These are phyloP conservation scores for Boletus rubescentipes DNA, from an alignment of 768 basidiomycete genomes.

Conservation along the genomic window DNA sequence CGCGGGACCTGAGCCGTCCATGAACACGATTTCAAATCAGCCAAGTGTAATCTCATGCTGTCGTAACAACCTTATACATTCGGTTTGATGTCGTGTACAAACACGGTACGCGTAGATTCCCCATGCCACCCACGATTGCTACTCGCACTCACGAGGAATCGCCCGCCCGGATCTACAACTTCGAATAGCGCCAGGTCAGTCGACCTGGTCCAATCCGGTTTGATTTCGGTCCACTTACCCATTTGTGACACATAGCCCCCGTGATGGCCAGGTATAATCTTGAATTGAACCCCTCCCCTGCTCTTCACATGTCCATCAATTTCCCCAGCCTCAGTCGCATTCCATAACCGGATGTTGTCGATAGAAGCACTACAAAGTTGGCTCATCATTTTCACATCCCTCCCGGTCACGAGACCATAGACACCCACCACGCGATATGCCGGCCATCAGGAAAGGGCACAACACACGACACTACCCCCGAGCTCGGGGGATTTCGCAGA, in stretches of 20 bases:
- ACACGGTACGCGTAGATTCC: constrained; percentile 84
- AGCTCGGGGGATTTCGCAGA: constrained; percentile 81
- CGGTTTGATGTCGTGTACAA: constrained; percentile 83
- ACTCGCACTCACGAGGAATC: constrained; percentile 88
- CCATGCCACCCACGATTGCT: constrained; percentile 95
- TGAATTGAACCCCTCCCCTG: constrained; percentile 80
- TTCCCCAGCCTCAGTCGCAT: constrained; percentile 76
- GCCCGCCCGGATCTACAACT: constrained; percentile 85
- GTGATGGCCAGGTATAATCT: constrained; percentile 94
- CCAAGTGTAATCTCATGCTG: constrained; percentile 29
- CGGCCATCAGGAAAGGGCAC: constrained; percentile 89
- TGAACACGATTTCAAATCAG: constrained; percentile 29
- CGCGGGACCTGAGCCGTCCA: constrained; percentile 31
- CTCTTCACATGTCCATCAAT: constrained; percentile 59
- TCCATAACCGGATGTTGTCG: constrained; percentile 94
- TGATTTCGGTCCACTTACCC: constrained; percentile 53
- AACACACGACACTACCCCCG: constrained; percentile 90
- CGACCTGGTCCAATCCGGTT: constrained; percentile 19
- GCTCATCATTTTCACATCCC: constrained; percentile 22
- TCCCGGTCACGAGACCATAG: constrained; percentile 11
- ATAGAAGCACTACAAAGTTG: constrained; percentile 67
- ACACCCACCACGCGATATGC: constrained; percentile 84
- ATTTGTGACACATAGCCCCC: constrained; percentile 93
- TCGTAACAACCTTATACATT: constrained; percentile 36
- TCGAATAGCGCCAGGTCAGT: constrained; percentile 20